These are phyloP conservation scores for Aechmea fasciata DNA, from an alignment of 176 grass and related monocot genomes.

Conservation along the genomic window DNA sequence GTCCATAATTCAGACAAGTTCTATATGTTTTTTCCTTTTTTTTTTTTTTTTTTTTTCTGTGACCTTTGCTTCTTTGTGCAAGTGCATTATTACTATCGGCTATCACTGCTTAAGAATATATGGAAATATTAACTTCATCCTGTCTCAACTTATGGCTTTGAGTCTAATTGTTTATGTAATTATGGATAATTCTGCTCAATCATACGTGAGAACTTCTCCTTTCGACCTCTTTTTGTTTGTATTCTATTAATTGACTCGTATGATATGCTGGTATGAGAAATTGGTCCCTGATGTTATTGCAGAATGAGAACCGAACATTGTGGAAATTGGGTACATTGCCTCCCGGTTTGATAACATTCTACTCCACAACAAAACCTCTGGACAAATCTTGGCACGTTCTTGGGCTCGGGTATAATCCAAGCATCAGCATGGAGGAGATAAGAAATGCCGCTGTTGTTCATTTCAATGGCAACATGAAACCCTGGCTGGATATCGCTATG, in stretches of 20 bases:
- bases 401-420: conserved; percentile 92
- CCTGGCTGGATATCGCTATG: conserved; percentile 97
- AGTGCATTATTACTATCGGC: too few relatives aligned
- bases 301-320: conserved; percentile 88
- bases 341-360: conserved; percentile 92
- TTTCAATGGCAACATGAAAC: conserved; percentile 99
- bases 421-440: conserved; percentile 98
- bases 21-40: too few relatives aligned
- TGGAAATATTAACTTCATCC: too few relatives aligned
- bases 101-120: too few relatives aligned
- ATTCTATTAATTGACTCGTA: background rate
- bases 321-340: conserved; percentile 94
- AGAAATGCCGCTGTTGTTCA: conserved; percentile 91
- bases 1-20: too few relatives aligned
- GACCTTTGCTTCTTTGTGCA: too few relatives aligned
- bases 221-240: background rate
- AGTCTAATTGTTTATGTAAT: background rate
- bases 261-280: background rate
- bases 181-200: background rate
- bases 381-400: conserved; percentile 98
- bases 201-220: background rate
- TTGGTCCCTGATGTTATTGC: conserved; percentile 12
- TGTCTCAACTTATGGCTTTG: too few relatives aligned
- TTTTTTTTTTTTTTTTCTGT: too few relatives aligned
- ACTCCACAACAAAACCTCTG: conserved; percentile 93